A percentile compares a stretch with the other conserved stretches of the same genome.
These are phyloP conservation scores for Oryza longistaminata DNA, from an alignment of 176 grass and related monocot genomes.

Conservation along the genomic window DNA sequence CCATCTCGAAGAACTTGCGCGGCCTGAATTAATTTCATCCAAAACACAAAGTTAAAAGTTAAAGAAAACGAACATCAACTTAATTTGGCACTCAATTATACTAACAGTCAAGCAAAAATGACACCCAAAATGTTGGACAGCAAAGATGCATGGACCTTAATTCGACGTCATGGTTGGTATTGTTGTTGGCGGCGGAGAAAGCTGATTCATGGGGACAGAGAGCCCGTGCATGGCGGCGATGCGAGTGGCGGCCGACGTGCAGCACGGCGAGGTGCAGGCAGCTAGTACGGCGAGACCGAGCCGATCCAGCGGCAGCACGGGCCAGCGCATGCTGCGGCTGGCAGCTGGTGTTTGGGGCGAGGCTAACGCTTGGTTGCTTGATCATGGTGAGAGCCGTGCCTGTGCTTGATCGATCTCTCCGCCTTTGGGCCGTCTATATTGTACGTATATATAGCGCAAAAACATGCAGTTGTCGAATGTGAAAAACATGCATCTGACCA, in stretches of 20 bases:
- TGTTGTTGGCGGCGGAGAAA: not conserved
- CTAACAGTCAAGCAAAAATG: too few relatives aligned
- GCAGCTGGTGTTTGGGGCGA: not conserved
- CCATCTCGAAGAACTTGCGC: constrained; percentile 53
- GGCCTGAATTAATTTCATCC: not conserved
- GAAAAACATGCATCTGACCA: too few relatives aligned
- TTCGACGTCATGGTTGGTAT: not conserved
- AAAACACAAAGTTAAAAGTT: not conserved
- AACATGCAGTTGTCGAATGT: too few relatives aligned
- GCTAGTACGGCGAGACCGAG: not conserved
- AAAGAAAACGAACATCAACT: too few relatives aligned
- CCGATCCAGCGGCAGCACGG: not conserved
- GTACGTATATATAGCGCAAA: too few relatives aligned
- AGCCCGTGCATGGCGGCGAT: not conserved
- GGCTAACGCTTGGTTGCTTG: too few relatives aligned
- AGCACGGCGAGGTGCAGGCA: not conserved
- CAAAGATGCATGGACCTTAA: not conserved
- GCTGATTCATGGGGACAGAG: not conserved
- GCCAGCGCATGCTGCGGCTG: not conserved
- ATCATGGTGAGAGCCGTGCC: not conserved
- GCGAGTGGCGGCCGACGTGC: not conserved
- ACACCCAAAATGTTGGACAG: too few relatives aligned
- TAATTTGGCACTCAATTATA: too few relatives aligned
- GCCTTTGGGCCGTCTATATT: too few relatives aligned
- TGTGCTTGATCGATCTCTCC: too few relatives aligned